A percentile compares a stretch with the other conserved stretches of the same genome.
phyloP scores from a whole-genome alignment of 306 rosid genomes.

The Lathyrus aphaca region DNA sequence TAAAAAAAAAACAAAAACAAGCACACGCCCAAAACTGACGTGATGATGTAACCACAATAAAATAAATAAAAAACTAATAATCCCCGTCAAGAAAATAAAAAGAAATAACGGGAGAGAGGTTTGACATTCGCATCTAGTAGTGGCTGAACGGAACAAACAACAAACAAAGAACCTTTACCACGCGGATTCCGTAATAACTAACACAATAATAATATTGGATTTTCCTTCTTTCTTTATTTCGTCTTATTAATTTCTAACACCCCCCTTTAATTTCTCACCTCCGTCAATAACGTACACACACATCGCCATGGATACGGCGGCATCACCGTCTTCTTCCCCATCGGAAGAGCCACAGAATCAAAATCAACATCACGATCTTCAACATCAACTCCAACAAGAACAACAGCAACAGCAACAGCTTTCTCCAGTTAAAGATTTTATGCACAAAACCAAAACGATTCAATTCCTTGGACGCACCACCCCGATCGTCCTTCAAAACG shows the following conservation, averaged over 20 bases:
- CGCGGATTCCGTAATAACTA: conserved; percentile 1
- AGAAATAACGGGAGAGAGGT: not conserved
- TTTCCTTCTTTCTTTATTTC: not conserved
- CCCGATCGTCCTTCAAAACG: conserved; percentile 94
- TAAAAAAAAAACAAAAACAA: too few relatives aligned
- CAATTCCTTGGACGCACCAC: conserved; percentile 88
- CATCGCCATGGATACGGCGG: conserved; percentile 30
- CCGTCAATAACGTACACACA: not conserved
- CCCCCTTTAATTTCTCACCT: not conserved
- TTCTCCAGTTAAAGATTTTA: conserved; percentile 56
- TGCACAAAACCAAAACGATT: conserved; percentile 82
- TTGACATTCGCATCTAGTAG: not conserved
- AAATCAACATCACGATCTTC: not conserved
- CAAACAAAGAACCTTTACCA: not conserved
- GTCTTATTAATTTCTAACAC: not conserved
- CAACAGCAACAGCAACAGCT: conserved; percentile 15
- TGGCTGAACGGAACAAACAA: not conserved
- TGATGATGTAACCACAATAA: too few relatives aligned
- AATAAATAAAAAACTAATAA: too few relatives aligned
- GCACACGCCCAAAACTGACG: not conserved
- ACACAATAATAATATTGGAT: not conserved
- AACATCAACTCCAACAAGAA: conserved; percentile 18
- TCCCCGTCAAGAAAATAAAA: not conserved
- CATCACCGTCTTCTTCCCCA: conserved; percentile 15
- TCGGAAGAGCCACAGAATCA: conserved; percentile 4